Evolutionary conservation across 164 flowering plant genomes (phyloP), one percentile per base, ranked within the genome.

Genomic region (Umbilicus rupestris): DNA sequence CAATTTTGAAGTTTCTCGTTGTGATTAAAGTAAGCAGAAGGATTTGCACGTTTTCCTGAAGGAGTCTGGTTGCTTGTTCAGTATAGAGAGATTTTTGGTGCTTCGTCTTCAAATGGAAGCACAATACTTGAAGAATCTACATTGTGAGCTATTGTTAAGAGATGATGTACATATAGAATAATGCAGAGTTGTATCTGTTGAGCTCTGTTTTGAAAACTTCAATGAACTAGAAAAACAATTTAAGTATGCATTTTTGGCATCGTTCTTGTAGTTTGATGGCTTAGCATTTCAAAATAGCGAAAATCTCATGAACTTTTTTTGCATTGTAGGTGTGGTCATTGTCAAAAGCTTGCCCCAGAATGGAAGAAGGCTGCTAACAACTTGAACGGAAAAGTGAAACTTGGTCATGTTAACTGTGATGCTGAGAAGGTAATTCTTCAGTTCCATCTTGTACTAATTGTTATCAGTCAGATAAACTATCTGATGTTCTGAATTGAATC

Each of bases 391-490:
- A 85, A 88, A 79, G 97, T 88, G 80, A 94, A 89, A 75, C 74
- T 94, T 41, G 99, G 99, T 35, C 99, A 94, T 77, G 96, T 91
- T 64, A 86, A 94, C 74, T 88, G 97, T 72, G 99, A 94, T 65
- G 76, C 84, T 28, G 97, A 94, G 44, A 88, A 91, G 90, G 99
- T 82, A 71, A 68, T 64, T 29, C 26, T 59, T 35, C 9, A 33
- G 10, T 16, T 24, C 16, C 68, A 42, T 15, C 45, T 65, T 47
- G 66, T 63, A 19, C 30, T 33, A 12, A 41, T 47, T 39, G 39
- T 39, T 39, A 22, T 26, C 50, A 41, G 44, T 49, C 22, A 2
- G 33, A 28, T 49, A 49, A 2, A 55, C 33, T 28, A 28, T 55
- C 33, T 28, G 19, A 15, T 55, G 57, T 12, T 26, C 30, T 9